Percentiles rank a stretch among this genome's conserved stretches.
Conservation (phyloP, 2,329 filamentous ascomycete genomes). For the Colletotrichum shisoi region DNA sequence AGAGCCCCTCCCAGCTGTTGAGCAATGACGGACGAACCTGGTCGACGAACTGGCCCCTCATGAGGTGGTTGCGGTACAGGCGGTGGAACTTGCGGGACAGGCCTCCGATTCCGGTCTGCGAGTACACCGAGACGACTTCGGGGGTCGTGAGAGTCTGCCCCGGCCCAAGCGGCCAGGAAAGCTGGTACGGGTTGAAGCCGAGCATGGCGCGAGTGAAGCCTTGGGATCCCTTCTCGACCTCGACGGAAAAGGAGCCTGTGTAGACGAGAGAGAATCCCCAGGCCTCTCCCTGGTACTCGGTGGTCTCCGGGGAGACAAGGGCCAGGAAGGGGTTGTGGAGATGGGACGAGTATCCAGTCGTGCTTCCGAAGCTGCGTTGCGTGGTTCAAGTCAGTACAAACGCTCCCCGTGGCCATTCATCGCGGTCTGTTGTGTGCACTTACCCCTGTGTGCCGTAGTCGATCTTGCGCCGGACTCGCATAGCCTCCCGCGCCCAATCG, state of each 20-base stretch:
- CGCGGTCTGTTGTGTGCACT: conserved; percentile 32
- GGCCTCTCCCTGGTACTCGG: conserved; percentile 67
- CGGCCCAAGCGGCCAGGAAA: conserved; percentile 64
- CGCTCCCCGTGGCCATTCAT: rapidly evolving
- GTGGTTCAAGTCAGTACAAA: background rate
- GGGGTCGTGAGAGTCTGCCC: conserved; percentile 67
- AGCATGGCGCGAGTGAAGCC: conserved; percentile 67
- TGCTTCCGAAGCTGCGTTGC: conserved; percentile 63
- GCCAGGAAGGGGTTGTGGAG: conserved; percentile 71
- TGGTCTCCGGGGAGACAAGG: conserved; percentile 63
- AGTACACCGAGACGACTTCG: conserved; percentile 70
- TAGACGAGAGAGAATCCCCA: conserved; percentile 73
- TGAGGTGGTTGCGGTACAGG: conserved; percentile 68
- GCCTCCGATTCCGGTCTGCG: conserved; percentile 64
- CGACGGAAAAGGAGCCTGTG: conserved; percentile 67
- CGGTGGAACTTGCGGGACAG: conserved; percentile 70
- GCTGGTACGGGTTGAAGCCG: conserved; percentile 67
- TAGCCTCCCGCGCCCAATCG: conserved; percentile 69
- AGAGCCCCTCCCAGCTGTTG: conserved; percentile 72
- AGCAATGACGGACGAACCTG: conserved; percentile 63
- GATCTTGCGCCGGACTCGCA: conserved; percentile 62
- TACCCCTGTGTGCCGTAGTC: conserved; percentile 65
- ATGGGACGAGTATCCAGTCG: conserved; percentile 68
- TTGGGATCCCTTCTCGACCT: conserved; percentile 69
- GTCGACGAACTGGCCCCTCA: conserved; percentile 63